Evolutionary conservation across 129 eudicot species (phyloP).

Genomic region (Saussurea involucrata): DNA sequence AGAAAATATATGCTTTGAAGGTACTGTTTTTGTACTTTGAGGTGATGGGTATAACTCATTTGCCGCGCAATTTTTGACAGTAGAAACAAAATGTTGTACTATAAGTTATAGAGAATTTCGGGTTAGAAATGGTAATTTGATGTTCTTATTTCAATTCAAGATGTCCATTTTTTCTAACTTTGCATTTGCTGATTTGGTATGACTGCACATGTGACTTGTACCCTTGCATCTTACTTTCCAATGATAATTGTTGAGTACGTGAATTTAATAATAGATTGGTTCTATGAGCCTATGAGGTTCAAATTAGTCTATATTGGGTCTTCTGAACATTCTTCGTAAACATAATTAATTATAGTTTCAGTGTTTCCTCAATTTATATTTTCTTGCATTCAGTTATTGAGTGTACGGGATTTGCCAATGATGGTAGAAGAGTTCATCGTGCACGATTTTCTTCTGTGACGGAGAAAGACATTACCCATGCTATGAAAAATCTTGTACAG

Average conservation of each 20-base stretch:
- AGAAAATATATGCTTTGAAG: slow-evolving; percentile 98
- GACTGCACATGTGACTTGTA: background rate
- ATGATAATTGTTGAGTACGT: background rate
- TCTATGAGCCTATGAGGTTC: background rate
- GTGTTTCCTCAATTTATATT: slow-evolving; percentile 2
- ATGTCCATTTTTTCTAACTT: background rate
- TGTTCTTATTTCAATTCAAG: background rate
- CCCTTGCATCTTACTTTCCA: background rate
- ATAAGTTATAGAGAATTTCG: background rate
- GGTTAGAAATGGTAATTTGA: background rate
- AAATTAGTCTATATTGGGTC: background rate
- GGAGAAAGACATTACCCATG: slow-evolving; percentile 76
- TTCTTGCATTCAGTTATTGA: slow-evolving; percentile 64
- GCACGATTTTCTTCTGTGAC: slow-evolving; percentile 96
- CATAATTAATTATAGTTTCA: background rate
- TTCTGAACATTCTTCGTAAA: background rate
- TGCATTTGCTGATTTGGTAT: background rate
- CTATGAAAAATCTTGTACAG: slow-evolving; percentile 74
- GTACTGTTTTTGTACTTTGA: slow-evolving; percentile 30
- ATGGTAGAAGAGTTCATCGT: slow-evolving; percentile 64
- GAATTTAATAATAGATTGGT: background rate
- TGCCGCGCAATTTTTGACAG: background rate
- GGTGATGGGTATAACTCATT: background rate
- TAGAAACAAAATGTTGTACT: background rate
- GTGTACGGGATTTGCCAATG: slow-evolving; percentile 70